Evolutionary conservation across 2,329 filamentous ascomycete species (phyloP), one percentile per base, ranked within the genome.

Genomic region (Exophiala sideris): DNA sequence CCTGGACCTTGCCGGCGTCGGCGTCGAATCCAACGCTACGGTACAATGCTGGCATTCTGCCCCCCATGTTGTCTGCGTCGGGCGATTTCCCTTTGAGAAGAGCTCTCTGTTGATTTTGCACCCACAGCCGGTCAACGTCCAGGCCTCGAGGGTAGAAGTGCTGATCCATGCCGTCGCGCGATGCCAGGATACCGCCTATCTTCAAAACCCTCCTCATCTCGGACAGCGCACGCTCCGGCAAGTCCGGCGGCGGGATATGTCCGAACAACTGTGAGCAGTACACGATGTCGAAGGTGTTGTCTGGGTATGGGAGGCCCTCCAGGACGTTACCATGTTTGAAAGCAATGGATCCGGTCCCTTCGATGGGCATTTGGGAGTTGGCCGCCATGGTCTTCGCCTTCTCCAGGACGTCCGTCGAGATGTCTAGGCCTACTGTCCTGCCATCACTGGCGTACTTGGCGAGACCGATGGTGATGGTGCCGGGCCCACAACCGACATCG

Each of bases 401-500:
- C 5, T 66, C 60, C 8, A 75, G 52, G 10, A 72, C 69, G 0
- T 57, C 57, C 2, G 52, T 58, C 0, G 69, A 70, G 3, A 69
- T 60, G 48, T 78, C 75, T 21, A 77, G 47, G 29, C 74, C 75
- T 6, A 68, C 66, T 1, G 76, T 65, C 5, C 63, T 57, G n/a
- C 76, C 76, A 5, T 71, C 42, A 2, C 69, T 67, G 2, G 73
- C 73, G 53, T 71, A 67, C 33, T 68, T 66, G 40, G 70, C 71
- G 38, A 80, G 64, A 6, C 71, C 73, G 0, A 68, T 66, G 3
- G 76, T 75, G 61, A 80, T 79, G 29, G 73, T 77, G 2, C 76
- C 77, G 0, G 77, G 74, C 0, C 77, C 77, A 62, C 76, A 77
- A 48, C 76, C 76, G 32, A 78, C 67, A 57, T 79, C 76, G 48